Base-by-base conservation (phyloP, 495 filamentous ascomycete genomes). In the Neurospora hispaniola region DNA sequence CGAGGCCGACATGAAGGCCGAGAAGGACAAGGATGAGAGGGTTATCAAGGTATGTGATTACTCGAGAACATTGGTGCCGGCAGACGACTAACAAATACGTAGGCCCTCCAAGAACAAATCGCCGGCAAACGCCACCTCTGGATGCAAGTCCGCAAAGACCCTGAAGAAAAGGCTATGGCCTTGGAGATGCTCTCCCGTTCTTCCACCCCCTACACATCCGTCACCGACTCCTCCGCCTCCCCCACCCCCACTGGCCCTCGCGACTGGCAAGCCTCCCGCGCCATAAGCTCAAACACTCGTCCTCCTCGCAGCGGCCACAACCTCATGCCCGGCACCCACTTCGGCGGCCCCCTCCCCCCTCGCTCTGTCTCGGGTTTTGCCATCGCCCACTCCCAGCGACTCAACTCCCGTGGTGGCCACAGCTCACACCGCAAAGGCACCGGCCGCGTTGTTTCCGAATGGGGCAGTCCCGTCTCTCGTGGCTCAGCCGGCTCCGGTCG, bases 101-200 rank as follows among this genome's bases (percentile, higher is more conserved):
- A 69, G 48, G 48, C 40, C 42, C 76, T 78, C 5, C 72, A 76
- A 1, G 75, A 77, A 7, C 75, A 78, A 4, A 70, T 78, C 14
- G 74, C 75, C 1, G 73, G 71, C n/a, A 78, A 78, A 40, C 74
- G 77, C 0, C 77, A 69, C n/a, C 38, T 78, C 6, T 78, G 77
- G 77, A 71, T 77, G 70, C 66, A 74, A 20, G 69, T 78, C 42
- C 77, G 77, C 43, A 54, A 41, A 14, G 74, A 77, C 16, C 71
- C 72, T 10, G n/a, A 77, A 9, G 72, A 77, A n/a, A 74, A 43
- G 10, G 54, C 69, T 9, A 71, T 71, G 8, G 71, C 40, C 31
- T 35, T 73, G 8, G 71, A 23, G 14, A 62, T 62, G 54, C 42
- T 75, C 14, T 20, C 40, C 20, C 73, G 71, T 10, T 62, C 69